These are phyloP conservation scores for Trichophyton verrucosum DNA, from an alignment of 2,329 filamentous ascomycete genomes.

Conservation along the genomic window DNA sequence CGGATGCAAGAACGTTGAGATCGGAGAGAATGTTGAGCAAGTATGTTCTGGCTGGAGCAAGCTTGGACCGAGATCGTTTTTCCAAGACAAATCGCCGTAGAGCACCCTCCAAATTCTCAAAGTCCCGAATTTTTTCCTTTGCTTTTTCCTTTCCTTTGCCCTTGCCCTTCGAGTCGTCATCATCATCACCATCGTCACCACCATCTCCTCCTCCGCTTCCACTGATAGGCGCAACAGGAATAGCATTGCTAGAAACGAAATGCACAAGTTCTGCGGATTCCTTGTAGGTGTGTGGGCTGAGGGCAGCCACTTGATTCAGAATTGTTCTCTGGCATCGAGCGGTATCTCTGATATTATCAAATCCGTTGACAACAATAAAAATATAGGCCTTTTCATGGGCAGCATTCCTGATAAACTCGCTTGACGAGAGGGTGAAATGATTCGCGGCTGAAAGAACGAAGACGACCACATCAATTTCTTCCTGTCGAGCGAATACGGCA, in stretches of 20 bases:
- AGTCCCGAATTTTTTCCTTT: slow-evolving; percentile 75
- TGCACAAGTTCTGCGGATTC: slow-evolving; percentile 88
- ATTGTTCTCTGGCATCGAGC: slow-evolving; percentile 85
- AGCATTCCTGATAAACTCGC: slow-evolving; percentile 91
- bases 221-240: slow-evolving; percentile 58
- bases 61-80: slow-evolving; percentile 86
- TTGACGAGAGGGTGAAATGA: slow-evolving; percentile 94
- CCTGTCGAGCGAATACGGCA: slow-evolving; percentile 89
- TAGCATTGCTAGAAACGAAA: slow-evolving; percentile 93
- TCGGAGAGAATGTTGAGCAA: slow-evolving; percentile 87
- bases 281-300: slow-evolving; percentile 90
- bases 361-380: slow-evolving; percentile 97
- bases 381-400: slow-evolving; percentile 96
- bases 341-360: slow-evolving; percentile 87
- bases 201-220: slow-evolving; percentile 42
- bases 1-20: slow-evolving; percentile 64
- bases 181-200: slow-evolving; percentile 39
- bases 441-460: slow-evolving; percentile 97
- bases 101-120: slow-evolving; percentile 78
- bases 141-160: slow-evolving; percentile 63
- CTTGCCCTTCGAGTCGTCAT: slow-evolving; percentile 22
- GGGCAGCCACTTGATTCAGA: slow-evolving; percentile 68
- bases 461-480: slow-evolving; percentile 97
- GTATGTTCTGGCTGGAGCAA: slow-evolving; percentile 91
- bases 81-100: slow-evolving; percentile 87